These are phyloP conservation scores for Austropuccinia psidii DNA, from an alignment of 1,284 basidiomycete genomes.

Conservation along the genomic window DNA sequence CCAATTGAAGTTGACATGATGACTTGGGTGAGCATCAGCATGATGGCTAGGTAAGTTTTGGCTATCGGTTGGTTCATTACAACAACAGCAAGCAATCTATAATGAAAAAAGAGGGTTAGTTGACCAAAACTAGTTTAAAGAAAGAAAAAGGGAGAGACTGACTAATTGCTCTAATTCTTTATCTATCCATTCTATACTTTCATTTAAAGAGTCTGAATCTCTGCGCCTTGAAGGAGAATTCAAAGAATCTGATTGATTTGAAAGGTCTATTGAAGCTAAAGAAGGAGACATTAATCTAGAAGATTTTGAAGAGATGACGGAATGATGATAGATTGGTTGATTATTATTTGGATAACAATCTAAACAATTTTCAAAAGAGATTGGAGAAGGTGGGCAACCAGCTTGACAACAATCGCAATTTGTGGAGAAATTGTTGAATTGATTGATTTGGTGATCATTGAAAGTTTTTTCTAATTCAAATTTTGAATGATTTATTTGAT, in stretches of 20 bases:
- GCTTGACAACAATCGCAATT: constrained; percentile 26
- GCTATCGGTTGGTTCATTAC: constrained; percentile 13
- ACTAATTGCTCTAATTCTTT: constrained; percentile 36
- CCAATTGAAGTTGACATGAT: constrained; percentile 31
- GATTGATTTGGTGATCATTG: neutral
- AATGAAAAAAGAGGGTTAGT: neutral
- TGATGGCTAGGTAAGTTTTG: constrained; percentile 20
- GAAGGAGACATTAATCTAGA: neutral
- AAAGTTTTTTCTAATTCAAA: neutral
- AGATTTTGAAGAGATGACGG: neutral
- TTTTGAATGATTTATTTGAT: neutral
- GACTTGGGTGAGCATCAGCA: constrained; percentile 23
- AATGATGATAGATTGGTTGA: neutral
- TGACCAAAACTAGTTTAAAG: neutral
- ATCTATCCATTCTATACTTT: constrained; percentile 24
- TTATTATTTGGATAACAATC: constrained; percentile 2
- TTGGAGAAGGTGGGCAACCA: constrained; percentile 29
- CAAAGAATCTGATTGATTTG: neutral
- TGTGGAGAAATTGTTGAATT: neutral
- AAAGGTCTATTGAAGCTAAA: neutral
- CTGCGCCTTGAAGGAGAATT: neutral
- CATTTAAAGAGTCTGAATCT: neutral
- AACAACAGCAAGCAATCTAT: constrained; percentile 31
- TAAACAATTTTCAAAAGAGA: constrained; percentile 4
- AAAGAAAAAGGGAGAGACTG: neutral